These are phyloP conservation scores for Luffa aegyptiaca DNA, from an alignment of 306 rosid species.

Conservation along the genomic window DNA sequence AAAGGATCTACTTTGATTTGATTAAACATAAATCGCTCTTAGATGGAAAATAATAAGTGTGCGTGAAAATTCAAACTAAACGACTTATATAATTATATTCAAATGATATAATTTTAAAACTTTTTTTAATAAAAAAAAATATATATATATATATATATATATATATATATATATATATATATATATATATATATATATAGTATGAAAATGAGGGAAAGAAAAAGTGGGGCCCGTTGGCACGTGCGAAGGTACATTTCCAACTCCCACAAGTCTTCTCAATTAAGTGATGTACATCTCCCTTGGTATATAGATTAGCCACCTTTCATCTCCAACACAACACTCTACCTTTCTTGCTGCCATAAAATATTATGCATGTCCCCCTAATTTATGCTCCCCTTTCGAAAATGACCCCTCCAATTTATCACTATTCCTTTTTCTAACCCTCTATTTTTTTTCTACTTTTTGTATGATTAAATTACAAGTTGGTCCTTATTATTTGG, in stretches of 20 bases:
- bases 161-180: too few species aligned
- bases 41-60: too few species aligned
- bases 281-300: conserved; percentile 1
- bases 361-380: neutral
- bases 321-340: conserved; percentile 6
- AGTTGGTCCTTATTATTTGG: too few species aligned
- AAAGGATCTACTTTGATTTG: too few species aligned
- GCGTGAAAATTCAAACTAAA: too few species aligned
- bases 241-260: neutral
- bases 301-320: neutral
- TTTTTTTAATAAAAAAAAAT: too few species aligned
- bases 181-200: too few species aligned
- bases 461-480: too few species aligned
- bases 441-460: neutral
- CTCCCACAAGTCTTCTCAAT: neutral
- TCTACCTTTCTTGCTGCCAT: neutral
- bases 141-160: too few species aligned
- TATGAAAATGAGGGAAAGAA: neutral
- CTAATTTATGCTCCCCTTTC: neutral
- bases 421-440: neutral
- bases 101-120: too few species aligned
- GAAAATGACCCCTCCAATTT: neutral
- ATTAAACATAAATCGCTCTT: too few species aligned
- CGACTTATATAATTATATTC: too few species aligned
- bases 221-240: neutral